Evolutionary conservation across 495 filamentous ascomycete species (phyloP), one percentile per base, ranked within the genome.

Genomic region (Glarea lozoyensis): DNA sequence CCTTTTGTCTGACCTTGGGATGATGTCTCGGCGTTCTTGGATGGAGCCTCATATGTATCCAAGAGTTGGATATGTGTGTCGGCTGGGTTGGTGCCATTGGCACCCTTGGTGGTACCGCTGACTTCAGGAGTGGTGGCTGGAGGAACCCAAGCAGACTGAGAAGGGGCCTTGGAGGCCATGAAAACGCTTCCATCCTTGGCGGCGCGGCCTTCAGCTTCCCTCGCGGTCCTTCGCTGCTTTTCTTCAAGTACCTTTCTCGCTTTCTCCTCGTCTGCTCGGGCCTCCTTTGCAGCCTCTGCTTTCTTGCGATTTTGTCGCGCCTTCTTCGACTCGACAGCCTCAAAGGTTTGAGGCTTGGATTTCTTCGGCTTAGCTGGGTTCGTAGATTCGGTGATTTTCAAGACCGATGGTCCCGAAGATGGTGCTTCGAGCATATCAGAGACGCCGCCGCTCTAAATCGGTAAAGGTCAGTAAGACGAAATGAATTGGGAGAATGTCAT

Each of bases 391-490:
- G 81, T 88, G 33, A 94, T 63, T 16, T 84, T 79, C 25, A 94
- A 73, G 29, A 88, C 78, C 4, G 81, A 78, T n/a, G 86, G 82
- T 16, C 71, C 84, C 27, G 78, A 56, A 15, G 78, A 57, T 31
- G 72, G 66, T 13, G 83, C 67, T 62, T 92, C 88, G 16, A 94
- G 76, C 88, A 94, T 94, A 59, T 94, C 88, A 36, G 81, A 81
- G 34, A 93, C 75, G 53, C 79, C 85, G 13, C 69, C 72, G 29
- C 62, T 67, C 35, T 37, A 21, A 5, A 5, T 6, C 11, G 30
- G 60, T 60, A 12, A 20, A 20, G 22, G 35, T n/a, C 4, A 3
- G 3, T n/a, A 21, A 19, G 19, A 20, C n/a, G 4, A 21, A 37
- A 35, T 9, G 32, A 16, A 15, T 9, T 11, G 9, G 19, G 35